Base-by-base conservation (phyloP, 257 asterid genomes). In the Craterostigma plantagineum region DNA sequence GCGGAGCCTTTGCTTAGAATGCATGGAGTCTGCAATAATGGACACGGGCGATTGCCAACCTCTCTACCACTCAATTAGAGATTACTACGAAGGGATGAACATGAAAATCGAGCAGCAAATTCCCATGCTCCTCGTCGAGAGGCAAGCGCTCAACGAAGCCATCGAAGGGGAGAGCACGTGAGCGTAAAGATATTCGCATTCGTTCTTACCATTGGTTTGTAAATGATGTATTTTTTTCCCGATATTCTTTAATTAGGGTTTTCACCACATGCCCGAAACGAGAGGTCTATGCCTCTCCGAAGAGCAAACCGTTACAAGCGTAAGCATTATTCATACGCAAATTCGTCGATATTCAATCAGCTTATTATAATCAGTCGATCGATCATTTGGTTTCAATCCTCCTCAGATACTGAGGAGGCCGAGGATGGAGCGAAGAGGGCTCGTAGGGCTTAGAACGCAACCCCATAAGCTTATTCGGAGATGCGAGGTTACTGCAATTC, bases 201-300 rank as follows among this genome's bases (percentile, higher is more conserved):
- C 5, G 4, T 48, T 12, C 1, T 33, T 18, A 38, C 7, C 11
- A 12, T 8, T 1, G n/a, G 3, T 17, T 46, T 18, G 27, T 23
- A 1, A 3, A 23, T 7, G 9, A 7, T 33, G 3, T 43, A 45
- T 35, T 38, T 40, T 12, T 10, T n/a, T 3, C 2, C 15, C 2
- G 4, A 3, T 5, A n/a, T 41, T 14, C 45, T 8, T n/a, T 16
- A 4, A 15, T n/a, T 75, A 91, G 99, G 99, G 96, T 35, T 68
- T 75, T 54, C 99, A 80, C 72, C 96, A 84, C 73, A 73, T 77
- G 87, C 99, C 99, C 14, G 96, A 84, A 65, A 91, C 96, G 7
- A 73, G 99, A 68, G 96, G 99, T 14, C 64, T 91, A 45, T 91
- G 99, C 73, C 73, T 91, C 45, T 84, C 99, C 0, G 99, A 91